These are phyloP conservation scores for Pseudonitzschia multiseries DNA, from an alignment of 108 stramenopile species.

Conservation along the genomic window DNA sequence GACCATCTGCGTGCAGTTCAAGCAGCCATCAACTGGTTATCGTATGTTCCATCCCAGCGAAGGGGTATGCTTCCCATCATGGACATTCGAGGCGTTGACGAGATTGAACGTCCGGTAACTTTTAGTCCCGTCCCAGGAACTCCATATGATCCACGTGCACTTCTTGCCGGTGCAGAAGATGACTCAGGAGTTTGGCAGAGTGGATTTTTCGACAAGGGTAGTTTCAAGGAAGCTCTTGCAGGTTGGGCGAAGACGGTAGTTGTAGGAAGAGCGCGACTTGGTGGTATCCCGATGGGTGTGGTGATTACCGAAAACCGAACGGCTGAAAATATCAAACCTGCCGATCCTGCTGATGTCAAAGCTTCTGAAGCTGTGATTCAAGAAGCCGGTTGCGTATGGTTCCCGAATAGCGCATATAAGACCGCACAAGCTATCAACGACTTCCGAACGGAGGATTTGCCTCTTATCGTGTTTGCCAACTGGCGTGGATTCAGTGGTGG, in stretches of 20 bases:
- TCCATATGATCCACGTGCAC: constrained; percentile 93
- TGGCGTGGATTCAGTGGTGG: constrained; percentile 99
- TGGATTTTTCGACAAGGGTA: constrained; percentile 97
- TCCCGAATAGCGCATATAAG: constrained; percentile 99
- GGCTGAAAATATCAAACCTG: constrained; percentile 91
- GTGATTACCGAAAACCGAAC: constrained; percentile 96
- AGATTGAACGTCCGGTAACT: constrained; percentile 87
- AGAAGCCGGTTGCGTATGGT: constrained; percentile 99
- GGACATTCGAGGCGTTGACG: constrained; percentile 88
- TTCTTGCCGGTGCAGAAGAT: constrained; percentile 82
- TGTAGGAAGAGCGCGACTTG: constrained; percentile 94
- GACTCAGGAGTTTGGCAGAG: constrained; percentile 80
- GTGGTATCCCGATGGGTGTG: constrained; percentile 98
- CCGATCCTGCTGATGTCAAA: constrained; percentile 96
- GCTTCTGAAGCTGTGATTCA: constrained; percentile 90
- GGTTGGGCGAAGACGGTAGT: constrained; percentile 99
- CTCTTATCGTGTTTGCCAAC: constrained; percentile 98
- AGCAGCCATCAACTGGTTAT: constrained; percentile 91
- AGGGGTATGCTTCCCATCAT: constrained; percentile 83
- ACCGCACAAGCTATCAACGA: constrained; percentile 99
- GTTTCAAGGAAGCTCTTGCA: constrained; percentile 93
- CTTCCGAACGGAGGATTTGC: constrained; percentile 96
- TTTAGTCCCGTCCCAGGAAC: constrained; percentile 78
- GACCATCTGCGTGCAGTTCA: constrained; percentile 91
- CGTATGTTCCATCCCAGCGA: constrained; percentile 88